phyloP scores from a whole-genome alignment of 2,329 filamentous ascomycete genomes.

The Dothideomycetes sp. region DNA sequence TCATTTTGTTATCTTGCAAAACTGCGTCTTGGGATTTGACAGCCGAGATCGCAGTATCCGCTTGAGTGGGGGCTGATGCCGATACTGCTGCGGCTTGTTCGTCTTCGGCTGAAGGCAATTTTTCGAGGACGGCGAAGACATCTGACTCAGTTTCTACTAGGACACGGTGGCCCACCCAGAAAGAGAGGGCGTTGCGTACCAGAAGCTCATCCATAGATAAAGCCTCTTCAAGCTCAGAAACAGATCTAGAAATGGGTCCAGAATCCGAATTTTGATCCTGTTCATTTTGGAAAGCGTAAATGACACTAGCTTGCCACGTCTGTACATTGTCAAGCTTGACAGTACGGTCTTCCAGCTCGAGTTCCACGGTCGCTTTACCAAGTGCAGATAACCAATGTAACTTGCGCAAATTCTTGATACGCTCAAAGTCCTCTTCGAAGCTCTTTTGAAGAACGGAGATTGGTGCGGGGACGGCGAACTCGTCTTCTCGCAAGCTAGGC shows the following conservation, averaged over 20 bases:
- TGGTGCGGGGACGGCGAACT: slow-evolving; percentile 53
- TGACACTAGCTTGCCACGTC: slow-evolving; percentile 80
- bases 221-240: slow-evolving; percentile 38
- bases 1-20: slow-evolving; percentile 56
- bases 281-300: slow-evolving; percentile 65
- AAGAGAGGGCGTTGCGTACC: slow-evolving; percentile 56
- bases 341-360: slow-evolving; percentile 73
- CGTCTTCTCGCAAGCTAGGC: slow-evolving; percentile 67
- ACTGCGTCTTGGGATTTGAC: slow-evolving; percentile 47
- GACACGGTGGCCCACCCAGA: slow-evolving; percentile 63
- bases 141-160: slow-evolving; percentile 46
- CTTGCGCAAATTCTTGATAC: slow-evolving; percentile 73
- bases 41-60: slow-evolving; percentile 37
- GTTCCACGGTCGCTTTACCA: slow-evolving; percentile 68
- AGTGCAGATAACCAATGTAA: slow-evolving; percentile 80
- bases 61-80: slow-evolving; percentile 30
- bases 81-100: slow-evolving; percentile 21
- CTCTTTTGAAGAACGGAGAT: slow-evolving; percentile 53
- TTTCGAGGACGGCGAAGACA: slow-evolving; percentile 61
- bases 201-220: slow-evolving; percentile 69
- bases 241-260: slow-evolving; percentile 26
- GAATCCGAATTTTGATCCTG: slow-evolving; percentile 12
- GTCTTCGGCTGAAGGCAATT: slow-evolving; percentile 33
- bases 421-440: slow-evolving; percentile 69
- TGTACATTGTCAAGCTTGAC: slow-evolving; percentile 61